Percentiles rank a stretch among this genome's conserved stretches.
Conservation (phyloP, 495 filamentous ascomycete genomes). For the Peziza echinospora region DNA sequence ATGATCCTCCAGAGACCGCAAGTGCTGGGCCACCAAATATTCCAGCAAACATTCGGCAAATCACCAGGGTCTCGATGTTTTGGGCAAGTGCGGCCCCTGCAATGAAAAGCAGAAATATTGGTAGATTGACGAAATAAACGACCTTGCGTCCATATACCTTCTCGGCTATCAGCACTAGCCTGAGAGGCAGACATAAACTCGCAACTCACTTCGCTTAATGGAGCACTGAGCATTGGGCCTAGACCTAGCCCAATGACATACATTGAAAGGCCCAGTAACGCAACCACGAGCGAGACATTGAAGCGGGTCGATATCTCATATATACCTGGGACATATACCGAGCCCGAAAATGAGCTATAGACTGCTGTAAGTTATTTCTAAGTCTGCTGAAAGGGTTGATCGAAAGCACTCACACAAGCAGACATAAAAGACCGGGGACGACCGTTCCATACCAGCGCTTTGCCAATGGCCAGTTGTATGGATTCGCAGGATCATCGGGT, state of each 20-base stretch:
- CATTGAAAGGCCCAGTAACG: conserved; percentile 45
- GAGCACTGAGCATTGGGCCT: conserved; percentile 44
- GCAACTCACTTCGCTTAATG: conserved; percentile 37
- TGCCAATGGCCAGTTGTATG: conserved; percentile 35
- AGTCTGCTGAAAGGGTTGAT: neutral
- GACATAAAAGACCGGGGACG: conserved; percentile 17
- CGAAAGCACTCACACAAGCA: conserved; percentile 16
- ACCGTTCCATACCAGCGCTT: conserved; percentile 25
- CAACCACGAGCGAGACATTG: conserved; percentile 35
- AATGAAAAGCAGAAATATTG: conserved; percentile 45
- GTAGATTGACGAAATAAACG: conserved; percentile 43
- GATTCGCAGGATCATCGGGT: conserved; percentile 35
- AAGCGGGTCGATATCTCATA: conserved; percentile 38
- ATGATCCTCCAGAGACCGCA: conserved; percentile 18
- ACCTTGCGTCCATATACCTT: conserved; percentile 43
- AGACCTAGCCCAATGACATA: conserved; percentile 57
- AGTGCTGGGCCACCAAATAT: conserved; percentile 36
- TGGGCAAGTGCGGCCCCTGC: conserved; percentile 38
- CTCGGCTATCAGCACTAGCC: neutral
- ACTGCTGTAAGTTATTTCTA: neutral
- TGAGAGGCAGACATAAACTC: neutral
- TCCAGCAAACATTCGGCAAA: conserved; percentile 60
- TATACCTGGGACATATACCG: conserved; percentile 29
- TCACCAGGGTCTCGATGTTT: conserved; percentile 42
- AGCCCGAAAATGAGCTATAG: conserved; percentile 15